phyloP scores from a whole-genome alignment of 345 rosid species.

The Luvunga scandens region DNA sequence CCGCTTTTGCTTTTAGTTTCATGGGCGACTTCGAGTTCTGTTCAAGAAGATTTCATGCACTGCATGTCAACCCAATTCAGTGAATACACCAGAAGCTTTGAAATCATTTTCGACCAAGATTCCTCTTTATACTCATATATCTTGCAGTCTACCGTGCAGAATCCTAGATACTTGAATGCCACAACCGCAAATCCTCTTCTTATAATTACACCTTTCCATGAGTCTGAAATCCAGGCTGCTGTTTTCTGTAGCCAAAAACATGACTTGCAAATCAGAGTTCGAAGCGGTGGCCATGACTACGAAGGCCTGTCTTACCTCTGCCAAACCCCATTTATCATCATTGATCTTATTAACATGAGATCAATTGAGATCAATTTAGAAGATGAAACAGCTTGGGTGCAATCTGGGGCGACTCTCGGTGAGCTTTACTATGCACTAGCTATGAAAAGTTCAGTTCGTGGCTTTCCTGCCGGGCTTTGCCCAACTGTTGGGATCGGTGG shows the following conservation, averaged over 20 bases:
- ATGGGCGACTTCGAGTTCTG: not conserved
- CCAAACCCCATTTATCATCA: conserved; percentile 30
- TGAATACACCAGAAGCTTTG: conserved; percentile 20
- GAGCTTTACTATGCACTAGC: conserved; percentile 46
- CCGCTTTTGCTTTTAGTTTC: conserved; percentile 19
- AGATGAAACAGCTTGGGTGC: conserved; percentile 39
- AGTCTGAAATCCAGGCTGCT: conserved; percentile 43
- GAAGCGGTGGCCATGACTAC: conserved; percentile 62
- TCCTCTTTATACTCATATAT: conserved; percentile 28
- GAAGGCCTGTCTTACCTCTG: conserved; percentile 51
- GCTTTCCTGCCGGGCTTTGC: conserved; percentile 49
- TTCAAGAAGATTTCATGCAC: conserved; percentile 18
- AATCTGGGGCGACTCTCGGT: conserved; percentile 47
- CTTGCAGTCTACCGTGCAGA: conserved; percentile 31
- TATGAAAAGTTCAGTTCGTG: conserved; percentile 34
- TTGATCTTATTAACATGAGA: conserved; percentile 41
- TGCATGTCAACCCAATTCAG: conserved; percentile 36
- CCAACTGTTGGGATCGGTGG: conserved; percentile 47
- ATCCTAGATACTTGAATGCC: conserved; percentile 34
- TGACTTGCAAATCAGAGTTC: conserved; percentile 37
- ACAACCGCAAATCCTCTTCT: conserved; percentile 28
- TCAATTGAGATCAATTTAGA: conserved; percentile 21
- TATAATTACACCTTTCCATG: conserved; percentile 38
- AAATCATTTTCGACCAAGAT: conserved; percentile 29
- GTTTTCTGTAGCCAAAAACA: conserved; percentile 27